Evolutionary conservation across 345 rosid species (phyloP).

Genomic region (Euphorbia peplus): DNA sequence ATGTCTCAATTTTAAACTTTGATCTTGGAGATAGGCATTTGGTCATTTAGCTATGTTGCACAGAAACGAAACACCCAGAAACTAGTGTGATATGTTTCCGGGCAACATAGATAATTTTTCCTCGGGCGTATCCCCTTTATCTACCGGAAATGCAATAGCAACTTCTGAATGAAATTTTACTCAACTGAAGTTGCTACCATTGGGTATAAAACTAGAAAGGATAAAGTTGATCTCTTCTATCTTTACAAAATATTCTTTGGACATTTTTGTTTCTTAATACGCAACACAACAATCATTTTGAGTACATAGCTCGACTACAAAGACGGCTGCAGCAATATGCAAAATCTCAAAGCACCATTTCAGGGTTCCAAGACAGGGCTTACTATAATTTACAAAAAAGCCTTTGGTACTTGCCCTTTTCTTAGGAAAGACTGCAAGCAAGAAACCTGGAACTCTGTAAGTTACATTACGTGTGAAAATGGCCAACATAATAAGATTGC

Average conservation of each 20-base stretch:
- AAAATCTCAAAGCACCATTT: constrained; percentile 6
- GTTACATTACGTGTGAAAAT: constrained; percentile 12
- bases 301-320: background rate
- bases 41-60: background rate
- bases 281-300: constrained; percentile 6
- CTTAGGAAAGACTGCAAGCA: constrained; percentile 4
- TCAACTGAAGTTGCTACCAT: too few species aligned
- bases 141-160: too few species aligned
- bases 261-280: too few species aligned
- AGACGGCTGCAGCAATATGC: constrained; percentile 3
- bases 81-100: too few species aligned
- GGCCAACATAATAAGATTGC: background rate
- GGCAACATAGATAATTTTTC: too few species aligned
- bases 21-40: background rate
- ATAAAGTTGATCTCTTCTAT: too few species aligned
- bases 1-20: too few species aligned
- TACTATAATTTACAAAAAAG: constrained; percentile 36
- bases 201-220: too few species aligned
- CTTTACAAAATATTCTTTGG: too few species aligned
- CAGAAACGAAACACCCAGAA: too few species aligned
- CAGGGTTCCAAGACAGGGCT: constrained; percentile 10
- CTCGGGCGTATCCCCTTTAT: too few species aligned
- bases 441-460: background rate
- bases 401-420: constrained; percentile 10
- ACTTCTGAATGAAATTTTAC: too few species aligned